Conservation (phyloP, 208 protist genomes). For the Borovskyia barvae region DNA sequence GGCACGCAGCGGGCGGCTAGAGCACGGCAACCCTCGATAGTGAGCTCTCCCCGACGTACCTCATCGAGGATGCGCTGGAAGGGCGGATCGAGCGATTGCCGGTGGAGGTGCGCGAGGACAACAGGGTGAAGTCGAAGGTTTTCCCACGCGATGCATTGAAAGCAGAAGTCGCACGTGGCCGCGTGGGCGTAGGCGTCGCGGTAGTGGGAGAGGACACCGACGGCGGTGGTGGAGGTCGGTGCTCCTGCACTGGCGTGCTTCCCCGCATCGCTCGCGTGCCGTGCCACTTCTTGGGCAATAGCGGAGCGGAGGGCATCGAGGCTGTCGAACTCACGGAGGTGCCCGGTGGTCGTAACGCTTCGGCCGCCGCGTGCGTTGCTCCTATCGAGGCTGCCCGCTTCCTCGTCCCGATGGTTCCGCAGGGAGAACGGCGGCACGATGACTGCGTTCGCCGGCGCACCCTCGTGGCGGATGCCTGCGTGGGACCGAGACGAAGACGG, state of each 20-base stretch:
- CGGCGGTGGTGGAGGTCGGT: no score
- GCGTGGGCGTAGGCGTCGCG: not conserved
- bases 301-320: not conserved
- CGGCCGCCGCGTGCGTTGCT: no score
- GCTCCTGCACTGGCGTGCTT: not conserved
- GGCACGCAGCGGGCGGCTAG: conserved; percentile 9
- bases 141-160: conserved; percentile 43
- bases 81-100: conserved; percentile 34
- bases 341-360: not conserved
- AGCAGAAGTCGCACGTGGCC: conserved; percentile 37
- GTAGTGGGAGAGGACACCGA: no score
- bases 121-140: conserved; percentile 34
- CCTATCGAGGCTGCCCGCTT: no score
- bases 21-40: not conserved
- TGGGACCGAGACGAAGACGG: not conserved
- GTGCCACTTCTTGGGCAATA: not conserved
- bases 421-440: no score
- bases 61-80: conserved; percentile 65
- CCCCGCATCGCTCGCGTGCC: not conserved
- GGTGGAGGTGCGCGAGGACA: conserved; percentile 35
- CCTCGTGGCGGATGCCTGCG: not conserved
- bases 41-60: conserved; percentile 47
- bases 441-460: no score
- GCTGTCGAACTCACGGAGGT: not conserved
- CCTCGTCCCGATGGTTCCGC: no score